phyloP scores from a whole-genome alignment of 2,329 filamentous ascomycete species.

The Rutstroemia sp. region DNA sequence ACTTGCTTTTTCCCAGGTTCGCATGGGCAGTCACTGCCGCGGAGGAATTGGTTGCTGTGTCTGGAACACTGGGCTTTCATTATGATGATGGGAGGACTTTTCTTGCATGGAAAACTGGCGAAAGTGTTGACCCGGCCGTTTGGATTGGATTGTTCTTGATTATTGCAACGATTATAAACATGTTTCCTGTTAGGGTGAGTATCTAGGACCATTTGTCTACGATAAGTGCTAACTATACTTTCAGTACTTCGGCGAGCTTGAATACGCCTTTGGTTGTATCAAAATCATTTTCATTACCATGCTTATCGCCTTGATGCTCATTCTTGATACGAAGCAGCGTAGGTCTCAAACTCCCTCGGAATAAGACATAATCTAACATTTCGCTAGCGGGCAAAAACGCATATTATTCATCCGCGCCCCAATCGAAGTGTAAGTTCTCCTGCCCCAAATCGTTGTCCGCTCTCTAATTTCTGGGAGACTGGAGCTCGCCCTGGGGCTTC shows the following conservation, averaged over 20 bases:
- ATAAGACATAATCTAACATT: not conserved
- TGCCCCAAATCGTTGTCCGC: not conserved
- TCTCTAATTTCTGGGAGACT: constrained; percentile 20
- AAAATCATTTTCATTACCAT: constrained; percentile 33
- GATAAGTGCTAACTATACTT: not conserved
- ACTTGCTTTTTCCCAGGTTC: constrained; percentile 27
- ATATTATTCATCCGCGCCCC: constrained; percentile 31
- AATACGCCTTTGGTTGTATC: constrained; percentile 33
- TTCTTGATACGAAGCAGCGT: constrained; percentile 33
- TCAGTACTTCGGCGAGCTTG: constrained; percentile 31
- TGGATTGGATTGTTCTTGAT: constrained; percentile 34
- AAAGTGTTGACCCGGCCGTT: constrained; percentile 31
- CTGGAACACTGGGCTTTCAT: constrained; percentile 31
- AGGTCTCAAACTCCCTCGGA: constrained; percentile 10
- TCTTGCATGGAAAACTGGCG: constrained; percentile 29
- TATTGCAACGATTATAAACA: constrained; percentile 31
- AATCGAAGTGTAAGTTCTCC: constrained; percentile 30
- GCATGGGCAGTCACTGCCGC: constrained; percentile 32
- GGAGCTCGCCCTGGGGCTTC: constrained; percentile 33
- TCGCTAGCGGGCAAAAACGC: constrained; percentile 29
- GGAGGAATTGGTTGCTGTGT: constrained; percentile 32
- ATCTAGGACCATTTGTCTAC: not conserved
- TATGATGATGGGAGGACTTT: constrained; percentile 32
- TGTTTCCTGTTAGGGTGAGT: constrained; percentile 32
- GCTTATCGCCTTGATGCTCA: constrained; percentile 33